A percentile compares a stretch with the other conserved stretches of the same genome.
Evolutionary conservation across 129 eudicot genomes (phyloP).

Genomic region (Gnaphalium uliginosum): DNA sequence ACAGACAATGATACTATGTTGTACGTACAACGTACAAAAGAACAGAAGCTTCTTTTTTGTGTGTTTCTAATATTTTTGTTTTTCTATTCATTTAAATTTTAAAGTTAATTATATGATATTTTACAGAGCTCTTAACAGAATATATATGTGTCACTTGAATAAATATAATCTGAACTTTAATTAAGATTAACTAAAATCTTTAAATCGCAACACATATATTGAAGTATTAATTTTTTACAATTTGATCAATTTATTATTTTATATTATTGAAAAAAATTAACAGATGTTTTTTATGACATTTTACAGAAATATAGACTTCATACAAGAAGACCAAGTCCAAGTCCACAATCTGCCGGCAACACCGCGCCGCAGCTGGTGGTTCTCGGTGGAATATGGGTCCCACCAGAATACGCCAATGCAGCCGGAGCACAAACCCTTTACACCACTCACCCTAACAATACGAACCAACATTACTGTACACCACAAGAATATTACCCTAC

Average conservation of each 20-base stretch:
- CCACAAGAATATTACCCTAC: slow-evolving; percentile 71
- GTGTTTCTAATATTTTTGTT: slow-evolving; percentile 8
- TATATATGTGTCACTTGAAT: too few species aligned
- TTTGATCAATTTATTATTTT: too few species aligned
- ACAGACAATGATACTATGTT: slow-evolving; percentile 23
- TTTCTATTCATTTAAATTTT: background rate
- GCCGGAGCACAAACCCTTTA: slow-evolving; percentile 71
- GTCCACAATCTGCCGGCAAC: slow-evolving; percentile 66
- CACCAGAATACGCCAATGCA: slow-evolving; percentile 79
- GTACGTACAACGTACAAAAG: slow-evolving; percentile 21
- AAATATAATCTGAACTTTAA: too few species aligned
- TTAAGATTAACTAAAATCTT: too few species aligned
- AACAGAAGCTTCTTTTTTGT: slow-evolving; percentile 22
- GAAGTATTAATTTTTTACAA: too few species aligned
- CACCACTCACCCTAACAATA: slow-evolving; percentile 52
- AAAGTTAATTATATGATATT: too few species aligned
- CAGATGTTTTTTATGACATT: background rate
- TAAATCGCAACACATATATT: too few species aligned
- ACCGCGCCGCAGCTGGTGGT: slow-evolving; percentile 76
- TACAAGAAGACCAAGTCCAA: slow-evolving; percentile 92
- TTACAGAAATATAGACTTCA: slow-evolving; percentile 95
- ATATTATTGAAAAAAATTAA: too few species aligned
- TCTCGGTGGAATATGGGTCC: slow-evolving; percentile 97
- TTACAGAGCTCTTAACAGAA: too few species aligned
- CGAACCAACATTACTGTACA: slow-evolving; percentile 54